Conservation (phyloP, 2,329 filamentous ascomycete genomes). For the Tetracladium maxilliforme region DNA sequence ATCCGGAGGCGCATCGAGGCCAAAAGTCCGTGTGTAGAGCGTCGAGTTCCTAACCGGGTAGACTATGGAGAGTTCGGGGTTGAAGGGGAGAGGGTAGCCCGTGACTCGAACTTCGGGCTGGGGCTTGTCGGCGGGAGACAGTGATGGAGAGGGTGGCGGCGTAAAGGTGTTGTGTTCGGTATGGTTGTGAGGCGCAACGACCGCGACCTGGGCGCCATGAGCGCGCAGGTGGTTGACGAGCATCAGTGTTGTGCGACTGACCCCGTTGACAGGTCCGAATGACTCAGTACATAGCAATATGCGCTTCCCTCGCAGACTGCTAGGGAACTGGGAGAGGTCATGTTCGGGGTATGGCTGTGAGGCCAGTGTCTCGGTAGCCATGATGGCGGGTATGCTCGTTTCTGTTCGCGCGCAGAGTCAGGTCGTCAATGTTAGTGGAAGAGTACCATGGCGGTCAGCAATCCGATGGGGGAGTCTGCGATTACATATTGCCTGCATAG, state of each 20-base stretch:
- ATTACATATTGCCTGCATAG: no score
- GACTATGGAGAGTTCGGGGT: conserved; percentile 54
- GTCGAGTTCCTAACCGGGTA: conserved; percentile 52
- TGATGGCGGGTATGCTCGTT: no score
- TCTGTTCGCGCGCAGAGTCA: no score
- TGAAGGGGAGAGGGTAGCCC: conserved; percentile 55
- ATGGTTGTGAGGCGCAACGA: conserved; percentile 50
- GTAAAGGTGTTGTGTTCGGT: conserved; percentile 38
- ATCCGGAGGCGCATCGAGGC: conserved; percentile 40
- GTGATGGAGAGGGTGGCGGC: conserved; percentile 16
- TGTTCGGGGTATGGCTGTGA: no score
- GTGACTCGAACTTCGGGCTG: conserved; percentile 41
- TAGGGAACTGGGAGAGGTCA: conserved; percentile 19
- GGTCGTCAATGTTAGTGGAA: no score
- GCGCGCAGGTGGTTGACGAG: conserved; percentile 50
- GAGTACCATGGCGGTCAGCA: no score
- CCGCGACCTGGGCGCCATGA: conserved; percentile 49
- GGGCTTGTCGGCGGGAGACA: no score
- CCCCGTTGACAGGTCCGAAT: conserved; percentile 60
- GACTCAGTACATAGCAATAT: conserved; percentile 57
- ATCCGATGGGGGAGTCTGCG: no score
- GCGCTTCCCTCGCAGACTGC: conserved; percentile 38
- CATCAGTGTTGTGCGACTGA: conserved; percentile 55
- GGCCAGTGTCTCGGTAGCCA: no score
- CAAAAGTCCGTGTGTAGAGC: conserved; percentile 45